Conservation (phyloP, 805 yeast genomes). For the Ogataea nitratoaversa region DNA sequence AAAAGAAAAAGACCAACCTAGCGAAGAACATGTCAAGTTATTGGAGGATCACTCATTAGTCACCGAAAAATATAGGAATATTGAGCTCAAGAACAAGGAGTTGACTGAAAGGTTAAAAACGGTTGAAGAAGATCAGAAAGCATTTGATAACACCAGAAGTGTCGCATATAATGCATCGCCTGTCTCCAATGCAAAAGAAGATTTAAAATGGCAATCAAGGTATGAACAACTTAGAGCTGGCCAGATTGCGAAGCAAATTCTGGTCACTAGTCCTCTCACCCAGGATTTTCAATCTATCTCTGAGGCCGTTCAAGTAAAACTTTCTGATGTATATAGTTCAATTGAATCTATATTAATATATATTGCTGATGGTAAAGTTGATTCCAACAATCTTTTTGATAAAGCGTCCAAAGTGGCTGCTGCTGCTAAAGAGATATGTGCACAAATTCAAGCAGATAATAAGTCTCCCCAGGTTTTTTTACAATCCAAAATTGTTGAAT, state of each 20-base stretch:
- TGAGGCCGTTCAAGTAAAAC: conserved; percentile 16
- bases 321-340: conserved; percentile 43
- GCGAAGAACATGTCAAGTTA: neutral
- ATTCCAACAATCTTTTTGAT: conserved; percentile 44
- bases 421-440: conserved; percentile 34
- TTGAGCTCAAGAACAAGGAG: neutral
- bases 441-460: conserved; percentile 32
- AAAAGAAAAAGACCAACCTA: neutral
- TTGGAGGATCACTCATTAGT: neutral
- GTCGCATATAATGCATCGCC: no score
- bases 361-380: conserved; percentile 21
- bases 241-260: conserved; percentile 12
- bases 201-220: conserved; percentile 46
- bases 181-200: no score
- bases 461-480: conserved; percentile 17
- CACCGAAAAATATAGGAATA: neutral
- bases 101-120: conserved; percentile 1
- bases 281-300: conserved; percentile 1
- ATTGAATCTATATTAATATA: conserved; percentile 41
- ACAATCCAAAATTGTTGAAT: conserved; percentile 49
- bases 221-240: conserved; percentile 43
- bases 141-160: no score
- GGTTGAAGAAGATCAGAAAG: conserved; percentile 5
- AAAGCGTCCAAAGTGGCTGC: conserved; percentile 47
- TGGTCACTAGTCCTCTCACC: conserved; percentile 1